Percentiles rank a stretch among this genome's conserved stretches.
Conservation (phyloP, 1,284 basidiomycete species). For the Ceratobasidium theobromae region DNA sequence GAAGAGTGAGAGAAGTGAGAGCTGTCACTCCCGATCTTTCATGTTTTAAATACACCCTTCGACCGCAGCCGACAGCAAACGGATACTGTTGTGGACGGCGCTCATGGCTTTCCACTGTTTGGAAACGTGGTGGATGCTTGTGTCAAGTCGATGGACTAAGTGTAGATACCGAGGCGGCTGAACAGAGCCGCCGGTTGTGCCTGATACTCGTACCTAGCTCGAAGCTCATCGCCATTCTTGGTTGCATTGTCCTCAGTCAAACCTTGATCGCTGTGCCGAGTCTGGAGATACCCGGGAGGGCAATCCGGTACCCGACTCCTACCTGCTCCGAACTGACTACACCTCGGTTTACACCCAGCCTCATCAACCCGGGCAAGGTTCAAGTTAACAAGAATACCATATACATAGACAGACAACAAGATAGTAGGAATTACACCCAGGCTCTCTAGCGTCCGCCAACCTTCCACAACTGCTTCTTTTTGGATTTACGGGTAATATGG, state of each 20-base stretch:
- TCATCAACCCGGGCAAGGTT: background rate
- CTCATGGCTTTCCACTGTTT: background rate
- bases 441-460: conserved; percentile 53
- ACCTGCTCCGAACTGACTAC: background rate
- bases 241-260: background rate
- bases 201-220: background rate
- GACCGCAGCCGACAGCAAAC: background rate
- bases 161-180: background rate
- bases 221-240: background rate
- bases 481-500: conserved; percentile 81
- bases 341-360: background rate
- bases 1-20: conserved; percentile 19
- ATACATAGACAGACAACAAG: conserved; percentile 23
- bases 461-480: conserved; percentile 81
- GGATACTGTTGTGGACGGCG: background rate
- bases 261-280: background rate
- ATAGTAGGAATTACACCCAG: background rate
- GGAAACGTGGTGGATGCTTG: background rate
- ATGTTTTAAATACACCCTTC: background rate
- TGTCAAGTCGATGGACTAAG: background rate
- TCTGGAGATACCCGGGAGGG: background rate
- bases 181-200: background rate
- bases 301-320: background rate
- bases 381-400: conserved; percentile 5
- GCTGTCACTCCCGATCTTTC: background rate